A percentile compares a stretch with the other conserved stretches of the same genome.
These are phyloP conservation scores for Umbilicaria muhlenbergii DNA, from an alignment of 495 filamentous ascomycete species.

Conservation along the genomic window DNA sequence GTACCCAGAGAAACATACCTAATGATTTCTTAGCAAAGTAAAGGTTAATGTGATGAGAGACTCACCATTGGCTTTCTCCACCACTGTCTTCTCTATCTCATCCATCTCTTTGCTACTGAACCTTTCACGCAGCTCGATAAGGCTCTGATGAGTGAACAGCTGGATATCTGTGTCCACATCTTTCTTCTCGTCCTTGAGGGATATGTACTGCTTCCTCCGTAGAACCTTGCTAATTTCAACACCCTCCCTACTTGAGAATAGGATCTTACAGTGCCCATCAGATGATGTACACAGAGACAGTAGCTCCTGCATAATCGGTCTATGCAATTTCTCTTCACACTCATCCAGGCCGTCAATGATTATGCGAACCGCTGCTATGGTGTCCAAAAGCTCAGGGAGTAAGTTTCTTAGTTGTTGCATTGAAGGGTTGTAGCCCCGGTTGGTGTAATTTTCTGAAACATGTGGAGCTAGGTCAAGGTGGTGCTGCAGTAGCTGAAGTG, in stretches of 20 bases:
- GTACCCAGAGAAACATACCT: conserved; percentile 9
- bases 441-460: conserved; percentile 1
- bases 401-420: not conserved
- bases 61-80: too few species aligned
- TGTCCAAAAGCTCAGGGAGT: not conserved
- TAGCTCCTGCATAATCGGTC: conserved; percentile 1
- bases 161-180: too few species aligned
- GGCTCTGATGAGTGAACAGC: too few species aligned
- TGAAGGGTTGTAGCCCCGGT: not conserved
- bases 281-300: not conserved
- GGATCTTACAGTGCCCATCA: conserved; percentile 1
- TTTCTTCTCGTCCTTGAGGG: too few species aligned
- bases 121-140: too few species aligned
- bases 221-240: not conserved
- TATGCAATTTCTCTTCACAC: not conserved
- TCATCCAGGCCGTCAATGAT: conserved; percentile 7
- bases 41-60: too few species aligned
- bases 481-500: conserved; percentile 1
- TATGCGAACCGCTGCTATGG: not conserved
- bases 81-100: too few species aligned
- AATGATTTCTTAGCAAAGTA: not conserved
- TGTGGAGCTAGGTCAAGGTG: conserved; percentile 1
- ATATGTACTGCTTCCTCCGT: too few species aligned
- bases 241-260: conserved; percentile 5
- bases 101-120: too few species aligned